Percentiles rank a stretch among this genome's conserved stretches.
phyloP scores from a whole-genome alignment of 148 eudicot species.

The Suaeda aralocaspica region DNA sequence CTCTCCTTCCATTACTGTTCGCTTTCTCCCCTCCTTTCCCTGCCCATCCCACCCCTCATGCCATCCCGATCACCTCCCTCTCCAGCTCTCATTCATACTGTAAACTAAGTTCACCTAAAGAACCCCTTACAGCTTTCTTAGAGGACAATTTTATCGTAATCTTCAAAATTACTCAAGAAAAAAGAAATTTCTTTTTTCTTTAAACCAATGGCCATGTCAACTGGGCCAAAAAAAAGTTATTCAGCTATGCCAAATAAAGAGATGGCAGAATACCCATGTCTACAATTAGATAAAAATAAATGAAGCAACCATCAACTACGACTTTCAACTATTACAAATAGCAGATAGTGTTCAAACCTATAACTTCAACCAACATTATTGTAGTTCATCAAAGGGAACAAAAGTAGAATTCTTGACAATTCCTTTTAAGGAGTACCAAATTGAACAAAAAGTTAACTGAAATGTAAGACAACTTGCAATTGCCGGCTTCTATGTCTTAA shows the following conservation, averaged over 20 bases:
- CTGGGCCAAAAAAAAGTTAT: too few relatives aligned
- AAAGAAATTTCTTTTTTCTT: too few relatives aligned
- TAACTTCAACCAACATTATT: neutral
- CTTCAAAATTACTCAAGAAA: neutral
- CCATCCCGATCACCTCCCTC: neutral
- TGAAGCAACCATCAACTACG: neutral
- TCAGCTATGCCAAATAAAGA: neutral
- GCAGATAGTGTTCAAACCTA: neutral
- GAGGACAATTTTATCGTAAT: neutral
- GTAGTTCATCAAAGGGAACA: neutral
- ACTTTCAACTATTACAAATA: neutral
- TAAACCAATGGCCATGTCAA: too few relatives aligned
- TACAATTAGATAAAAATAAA: neutral
- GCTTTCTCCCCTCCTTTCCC: neutral
- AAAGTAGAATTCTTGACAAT: neutral
- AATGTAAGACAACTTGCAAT: neutral
- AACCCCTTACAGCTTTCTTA: neutral
- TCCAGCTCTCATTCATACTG: too few relatives aligned
- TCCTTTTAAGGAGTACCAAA: neutral
- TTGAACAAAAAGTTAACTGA: neutral
- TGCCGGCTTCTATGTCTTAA: neutral
- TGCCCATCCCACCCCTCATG: neutral
- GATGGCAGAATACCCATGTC: neutral
- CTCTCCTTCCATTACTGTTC: neutral
- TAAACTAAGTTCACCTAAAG: neutral